phyloP scores from a whole-genome alignment of 2,329 filamentous ascomycete genomes.

The Chrysoporthe cubensis region DNA sequence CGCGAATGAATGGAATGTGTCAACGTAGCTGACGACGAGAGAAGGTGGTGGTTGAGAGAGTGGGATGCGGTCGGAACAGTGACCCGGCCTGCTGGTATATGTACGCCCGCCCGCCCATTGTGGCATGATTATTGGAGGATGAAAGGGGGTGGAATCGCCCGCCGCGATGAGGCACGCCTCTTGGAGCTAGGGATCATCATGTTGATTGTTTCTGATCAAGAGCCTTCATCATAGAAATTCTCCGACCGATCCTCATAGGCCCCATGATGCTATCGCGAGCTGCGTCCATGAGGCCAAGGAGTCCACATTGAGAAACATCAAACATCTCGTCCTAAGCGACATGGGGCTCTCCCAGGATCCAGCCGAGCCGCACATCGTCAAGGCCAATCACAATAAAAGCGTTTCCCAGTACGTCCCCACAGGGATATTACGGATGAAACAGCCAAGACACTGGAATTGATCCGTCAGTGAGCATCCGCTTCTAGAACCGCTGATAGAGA shows the following conservation, averaged over 20 bases:
- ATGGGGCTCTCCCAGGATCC: conserved; percentile 15
- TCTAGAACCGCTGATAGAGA: not conserved
- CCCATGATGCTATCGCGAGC: conserved; percentile 20
- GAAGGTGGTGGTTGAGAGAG: conserved; percentile 3
- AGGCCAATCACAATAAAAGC: conserved; percentile 21
- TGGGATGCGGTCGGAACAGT: conserved; percentile 4
- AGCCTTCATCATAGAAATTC: conserved; percentile 15
- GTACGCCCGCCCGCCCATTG: conserved; percentile 7
- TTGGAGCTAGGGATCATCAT: not conserved
- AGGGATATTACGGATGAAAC: conserved; percentile 27
- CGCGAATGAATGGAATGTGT: conserved; percentile 28
- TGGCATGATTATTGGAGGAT: not conserved
- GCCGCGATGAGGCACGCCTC: not conserved
- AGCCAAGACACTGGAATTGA: conserved; percentile 25
- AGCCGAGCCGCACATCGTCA: conserved; percentile 25
- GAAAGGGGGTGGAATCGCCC: conserved; percentile 8
- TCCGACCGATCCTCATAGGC: conserved; percentile 16
- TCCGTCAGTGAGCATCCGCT: conserved; percentile 17
- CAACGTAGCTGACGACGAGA: conserved; percentile 19
- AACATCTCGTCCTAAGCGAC: conserved; percentile 21
- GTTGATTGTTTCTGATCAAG: conserved; percentile 17
- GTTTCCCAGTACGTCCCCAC: conserved; percentile 10
- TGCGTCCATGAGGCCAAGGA: conserved; percentile 17
- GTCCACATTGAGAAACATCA: conserved; percentile 26
- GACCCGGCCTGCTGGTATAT: conserved; percentile 19